These are phyloP conservation scores for Xanthoconium stramineum DNA, from an alignment of 768 basidiomycete species.

Conservation along the genomic window DNA sequence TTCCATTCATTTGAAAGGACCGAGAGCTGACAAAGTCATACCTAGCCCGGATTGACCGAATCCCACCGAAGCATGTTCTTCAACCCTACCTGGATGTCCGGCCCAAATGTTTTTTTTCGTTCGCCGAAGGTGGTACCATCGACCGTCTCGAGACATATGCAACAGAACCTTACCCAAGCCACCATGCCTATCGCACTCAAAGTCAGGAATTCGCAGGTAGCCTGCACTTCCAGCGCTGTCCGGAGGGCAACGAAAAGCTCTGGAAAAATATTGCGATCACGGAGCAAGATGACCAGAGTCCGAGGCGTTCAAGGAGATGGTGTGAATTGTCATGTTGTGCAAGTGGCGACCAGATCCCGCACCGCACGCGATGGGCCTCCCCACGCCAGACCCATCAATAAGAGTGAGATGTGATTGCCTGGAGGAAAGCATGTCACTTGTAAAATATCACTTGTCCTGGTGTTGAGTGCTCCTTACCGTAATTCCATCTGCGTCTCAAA, in stretches of 20 bases:
- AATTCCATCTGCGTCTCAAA: too few species aligned
- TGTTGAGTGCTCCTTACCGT: too few species aligned
- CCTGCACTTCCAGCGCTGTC: not conserved
- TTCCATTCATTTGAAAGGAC: too few species aligned
- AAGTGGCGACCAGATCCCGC: not conserved
- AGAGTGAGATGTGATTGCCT: too few species aligned
- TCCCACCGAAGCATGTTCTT: conserved; percentile 49
- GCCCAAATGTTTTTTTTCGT: conserved; percentile 14
- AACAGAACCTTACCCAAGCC: not conserved
- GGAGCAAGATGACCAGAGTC: not conserved
- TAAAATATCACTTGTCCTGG: too few species aligned
- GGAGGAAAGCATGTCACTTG: too few species aligned
- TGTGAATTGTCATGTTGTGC: not conserved
- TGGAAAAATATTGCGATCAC: conserved; percentile 17
- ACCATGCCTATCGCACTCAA: not conserved
- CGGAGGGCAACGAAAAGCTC: conserved; percentile 1
- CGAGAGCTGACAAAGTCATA: not conserved
- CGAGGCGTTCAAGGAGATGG: not conserved
- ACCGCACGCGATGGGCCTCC: too few species aligned
- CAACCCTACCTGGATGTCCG: conserved; percentile 33
- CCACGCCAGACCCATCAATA: too few species aligned
- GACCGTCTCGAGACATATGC: not conserved
- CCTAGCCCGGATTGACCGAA: conserved; percentile 14
- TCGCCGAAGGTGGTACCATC: conserved; percentile 7
- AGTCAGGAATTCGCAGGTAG: not conserved